Conservation (phyloP, 2,329 filamentous ascomycete species). For the Apiospora hydei region DNA sequence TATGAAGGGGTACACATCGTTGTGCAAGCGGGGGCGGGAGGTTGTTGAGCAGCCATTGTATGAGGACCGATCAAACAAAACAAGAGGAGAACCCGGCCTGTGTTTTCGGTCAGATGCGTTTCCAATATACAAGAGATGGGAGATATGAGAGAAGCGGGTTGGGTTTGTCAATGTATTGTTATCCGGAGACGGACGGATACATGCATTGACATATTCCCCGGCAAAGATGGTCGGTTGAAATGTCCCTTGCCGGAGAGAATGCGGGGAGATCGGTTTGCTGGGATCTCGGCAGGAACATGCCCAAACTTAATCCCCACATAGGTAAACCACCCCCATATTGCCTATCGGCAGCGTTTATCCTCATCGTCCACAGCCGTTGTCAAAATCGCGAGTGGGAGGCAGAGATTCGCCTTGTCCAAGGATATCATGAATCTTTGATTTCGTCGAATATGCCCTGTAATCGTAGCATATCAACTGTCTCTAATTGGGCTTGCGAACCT, state of each 20-base stretch:
- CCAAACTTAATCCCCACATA: neutral
- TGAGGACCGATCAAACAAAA: neutral
- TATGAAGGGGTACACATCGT: conserved; percentile 42
- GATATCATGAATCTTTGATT: neutral
- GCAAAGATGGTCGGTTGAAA: neutral
- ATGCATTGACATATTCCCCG: neutral
- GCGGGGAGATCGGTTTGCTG: neutral
- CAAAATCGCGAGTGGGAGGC: neutral
- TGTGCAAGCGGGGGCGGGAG: conserved; percentile 35
- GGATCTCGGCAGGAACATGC: neutral
- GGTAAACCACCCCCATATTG: neutral
- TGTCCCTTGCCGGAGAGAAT: neutral
- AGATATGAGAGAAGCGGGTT: neutral
- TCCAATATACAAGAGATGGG: neutral
- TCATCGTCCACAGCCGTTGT: no score
- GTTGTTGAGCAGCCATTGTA: neutral
- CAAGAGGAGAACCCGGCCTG: neutral
- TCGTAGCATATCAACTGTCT: neutral
- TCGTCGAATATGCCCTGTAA: neutral
- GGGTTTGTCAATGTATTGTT: neutral
- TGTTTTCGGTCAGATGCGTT: neutral
- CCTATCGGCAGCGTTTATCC: neutral
- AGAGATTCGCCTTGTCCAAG: neutral
- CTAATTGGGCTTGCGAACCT: neutral
- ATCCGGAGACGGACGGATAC: neutral